These are phyloP conservation scores for Stephania cephalantha DNA, from an alignment of 164 flowering plant species.

Conservation along the genomic window DNA sequence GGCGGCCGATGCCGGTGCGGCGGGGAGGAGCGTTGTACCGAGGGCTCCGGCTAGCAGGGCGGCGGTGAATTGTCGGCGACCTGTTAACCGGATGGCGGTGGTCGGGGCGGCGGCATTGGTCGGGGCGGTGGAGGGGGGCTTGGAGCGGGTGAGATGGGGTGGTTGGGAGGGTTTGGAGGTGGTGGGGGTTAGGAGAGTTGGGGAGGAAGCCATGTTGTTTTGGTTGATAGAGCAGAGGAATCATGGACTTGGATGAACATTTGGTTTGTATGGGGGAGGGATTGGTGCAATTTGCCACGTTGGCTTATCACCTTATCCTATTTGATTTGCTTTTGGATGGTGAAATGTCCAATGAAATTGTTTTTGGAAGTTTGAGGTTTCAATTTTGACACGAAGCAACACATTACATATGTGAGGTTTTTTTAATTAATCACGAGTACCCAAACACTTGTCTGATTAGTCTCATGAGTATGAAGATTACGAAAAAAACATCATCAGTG, in stretches of 20 bases:
- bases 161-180: slow-evolving; percentile 25
- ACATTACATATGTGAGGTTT: too few species aligned
- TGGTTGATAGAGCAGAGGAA: not conserved
- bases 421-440: too few species aligned
- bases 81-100: slow-evolving; percentile 13
- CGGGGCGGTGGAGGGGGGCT: slow-evolving; percentile 24
- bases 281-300: slow-evolving; percentile 35
- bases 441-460: too few species aligned
- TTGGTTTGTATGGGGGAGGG: slow-evolving; percentile 3
- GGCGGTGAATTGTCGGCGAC: slow-evolving; percentile 29
- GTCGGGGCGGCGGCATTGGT: slow-evolving; percentile 6
- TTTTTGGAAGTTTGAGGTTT: not conserved
- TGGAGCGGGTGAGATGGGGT: slow-evolving; percentile 20
- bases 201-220: slow-evolving; percentile 42
- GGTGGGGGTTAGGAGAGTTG: slow-evolving; percentile 61
- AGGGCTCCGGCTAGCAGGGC: slow-evolving; percentile 20
- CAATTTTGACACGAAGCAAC: not conserved
- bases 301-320: slow-evolving; percentile 85
- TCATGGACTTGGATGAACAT: not conserved
- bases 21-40: slow-evolving; percentile 15
- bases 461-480: too few species aligned
- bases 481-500: too few species aligned
- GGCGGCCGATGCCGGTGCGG: slow-evolving; percentile 39
- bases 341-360: slow-evolving; percentile 29
- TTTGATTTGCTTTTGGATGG: slow-evolving; percentile 36